phyloP scores from a whole-genome alignment of 805 yeast genomes.

The Candida koratica region DNA sequence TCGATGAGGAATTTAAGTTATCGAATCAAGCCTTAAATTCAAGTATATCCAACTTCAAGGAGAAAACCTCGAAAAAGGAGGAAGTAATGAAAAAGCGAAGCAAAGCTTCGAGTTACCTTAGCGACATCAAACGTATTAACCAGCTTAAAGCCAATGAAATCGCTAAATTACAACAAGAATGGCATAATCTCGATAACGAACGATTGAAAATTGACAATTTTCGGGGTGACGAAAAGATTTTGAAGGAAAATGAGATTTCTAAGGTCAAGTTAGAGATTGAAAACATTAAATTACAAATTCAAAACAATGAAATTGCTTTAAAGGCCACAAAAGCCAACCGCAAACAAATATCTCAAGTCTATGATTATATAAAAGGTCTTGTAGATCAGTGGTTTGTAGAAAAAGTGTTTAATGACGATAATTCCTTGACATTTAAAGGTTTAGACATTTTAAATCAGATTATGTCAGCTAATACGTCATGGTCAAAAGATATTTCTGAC shows the following conservation, averaged over 20 bases:
- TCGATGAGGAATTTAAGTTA: conserved; percentile 2
- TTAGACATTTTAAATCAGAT: conserved; percentile 25
- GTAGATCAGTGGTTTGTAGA: conserved; percentile 17
- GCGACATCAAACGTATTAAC: conserved; percentile 18
- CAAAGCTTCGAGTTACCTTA: conserved; percentile 25
- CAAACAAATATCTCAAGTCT: conserved; percentile 18
- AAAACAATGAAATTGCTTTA: conserved; percentile 24
- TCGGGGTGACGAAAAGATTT: conserved; percentile 4
- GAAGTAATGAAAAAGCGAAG: conserved; percentile 29
- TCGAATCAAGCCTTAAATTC: conserved; percentile 5
- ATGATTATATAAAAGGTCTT: conserved; percentile 15
- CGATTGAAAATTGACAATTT: conserved; percentile 2
- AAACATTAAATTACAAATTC: conserved; percentile 20
- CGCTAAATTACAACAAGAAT: conserved; percentile 16
- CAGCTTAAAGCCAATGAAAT: conserved; percentile 23
- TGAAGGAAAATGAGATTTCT: conserved; percentile 2
- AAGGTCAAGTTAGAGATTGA: conserved; percentile 16
- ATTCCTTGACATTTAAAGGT: conserved; percentile 23
- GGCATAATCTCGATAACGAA: conserved; percentile 3
- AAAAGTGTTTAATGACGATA: conserved; percentile 25
- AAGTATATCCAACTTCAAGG: conserved; percentile 10
- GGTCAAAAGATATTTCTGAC: conserved; percentile 29
- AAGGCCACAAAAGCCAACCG: conserved; percentile 22
- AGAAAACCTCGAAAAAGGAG: conserved; percentile 13
- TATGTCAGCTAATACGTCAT: conserved; percentile 20